These are phyloP conservation scores for Nothopassalora personata DNA, from an alignment of 2,329 filamentous ascomycete genomes.

Conservation along the genomic window DNA sequence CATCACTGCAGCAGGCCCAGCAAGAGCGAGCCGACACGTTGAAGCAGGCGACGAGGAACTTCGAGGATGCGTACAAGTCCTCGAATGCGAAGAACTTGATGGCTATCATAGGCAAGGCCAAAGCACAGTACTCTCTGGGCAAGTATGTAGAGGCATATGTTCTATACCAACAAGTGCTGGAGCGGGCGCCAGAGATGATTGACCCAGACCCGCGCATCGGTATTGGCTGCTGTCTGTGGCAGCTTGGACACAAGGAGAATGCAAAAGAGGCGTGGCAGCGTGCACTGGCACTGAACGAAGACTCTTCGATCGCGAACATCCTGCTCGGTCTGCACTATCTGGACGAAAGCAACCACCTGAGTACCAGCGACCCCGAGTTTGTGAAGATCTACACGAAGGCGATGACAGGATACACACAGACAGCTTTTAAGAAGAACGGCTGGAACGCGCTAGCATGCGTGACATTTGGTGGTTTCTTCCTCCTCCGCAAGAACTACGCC, in stretches of 20 bases:
- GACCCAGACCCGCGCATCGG: constrained; percentile 95
- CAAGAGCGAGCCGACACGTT: constrained; percentile 71
- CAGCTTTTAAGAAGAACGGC: constrained; percentile 89
- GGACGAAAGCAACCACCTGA: constrained; percentile 74
- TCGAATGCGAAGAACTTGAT: constrained; percentile 86
- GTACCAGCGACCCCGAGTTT: constrained; percentile 80
- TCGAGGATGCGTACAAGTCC: constrained; percentile 84
- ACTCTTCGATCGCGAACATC: constrained; percentile 86
- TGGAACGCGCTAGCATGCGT: constrained; percentile 84
- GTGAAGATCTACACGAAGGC: constrained; percentile 81
- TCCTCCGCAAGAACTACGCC: constrained; percentile 71
- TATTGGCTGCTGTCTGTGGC: constrained; percentile 96
- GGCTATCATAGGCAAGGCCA: constrained; percentile 82
- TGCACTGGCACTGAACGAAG: constrained; percentile 71
- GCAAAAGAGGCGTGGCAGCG: constrained; percentile 88
- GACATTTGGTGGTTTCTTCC: constrained; percentile 84
- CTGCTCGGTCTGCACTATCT: constrained; percentile 87
- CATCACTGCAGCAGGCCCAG: constrained; percentile 68
- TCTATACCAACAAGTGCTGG: constrained; percentile 79
- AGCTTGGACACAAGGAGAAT: constrained; percentile 88
- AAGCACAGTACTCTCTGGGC: constrained; percentile 78
- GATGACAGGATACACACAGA: constrained; percentile 91
- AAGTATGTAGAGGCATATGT: constrained; percentile 79
- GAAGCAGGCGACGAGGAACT: constrained; percentile 81
- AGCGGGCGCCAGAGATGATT: constrained; percentile 77